Base-by-base conservation (phyloP, 2,329 filamentous ascomycete species). In the Bisporella sp. region DNA sequence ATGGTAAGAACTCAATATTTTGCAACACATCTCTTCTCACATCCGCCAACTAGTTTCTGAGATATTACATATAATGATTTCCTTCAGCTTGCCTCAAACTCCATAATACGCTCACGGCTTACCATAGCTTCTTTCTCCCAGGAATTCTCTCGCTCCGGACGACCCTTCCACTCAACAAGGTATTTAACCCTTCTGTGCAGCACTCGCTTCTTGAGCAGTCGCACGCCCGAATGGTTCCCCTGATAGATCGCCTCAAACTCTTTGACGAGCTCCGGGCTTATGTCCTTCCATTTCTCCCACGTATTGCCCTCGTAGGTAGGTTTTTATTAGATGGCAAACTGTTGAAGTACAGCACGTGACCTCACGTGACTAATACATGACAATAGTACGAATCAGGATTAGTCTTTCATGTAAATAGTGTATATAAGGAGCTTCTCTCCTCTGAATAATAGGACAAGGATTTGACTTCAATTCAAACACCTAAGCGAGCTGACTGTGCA, bases 261-360 rank as follows among this genome's bases (percentile, higher is more conserved):
- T 49, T 54, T 29, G 21, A 56, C 28, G 13, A 56, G 48, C 41
- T 54, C 48, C 32, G 28, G 31, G 47, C 51, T 48, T 47, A 56
- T 56, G 37, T 55, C 42, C 28, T 56, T 51, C 49, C 8, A 13
- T 49, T 51, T 48, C 49, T 57, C 45, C 52, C 39, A 60, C 39
- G 49, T 57, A 53, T 59, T 60, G 9, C 40, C 51, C 13, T 56
- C 41, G 42, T 59, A 35, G n/a, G 46, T 39, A 50, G 56, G 59
- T 30, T 51, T 57, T 55, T 52, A n/a, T n/a, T n/a, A n/a, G n/a
- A n/a, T n/a, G n/a, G n/a, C n/a, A n/a, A n/a, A n/a, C n/a, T n/a
- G n/a, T n/a, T n/a, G n/a, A n/a, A n/a, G n/a, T n/a, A n/a, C n/a
- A n/a, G n/a, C n/a, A n/a, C n/a, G n/a, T n/a, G n/a, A n/a, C n/a